Base-by-base conservation (phyloP, 345 rosid species). In the Mallotus nudiflorus region DNA sequence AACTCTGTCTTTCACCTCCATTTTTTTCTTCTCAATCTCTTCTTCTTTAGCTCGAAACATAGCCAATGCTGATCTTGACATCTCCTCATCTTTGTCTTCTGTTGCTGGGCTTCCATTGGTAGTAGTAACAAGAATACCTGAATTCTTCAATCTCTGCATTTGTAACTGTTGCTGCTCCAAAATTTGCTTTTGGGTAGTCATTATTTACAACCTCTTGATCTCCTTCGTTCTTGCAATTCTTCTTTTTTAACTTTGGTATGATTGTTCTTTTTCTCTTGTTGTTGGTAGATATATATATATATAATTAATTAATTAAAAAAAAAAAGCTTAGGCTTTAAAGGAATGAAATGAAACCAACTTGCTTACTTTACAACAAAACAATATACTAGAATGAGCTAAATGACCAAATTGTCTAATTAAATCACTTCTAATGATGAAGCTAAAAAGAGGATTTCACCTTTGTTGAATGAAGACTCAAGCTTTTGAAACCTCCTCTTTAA, bases 11-110 rank as follows among this genome's bases (percentile, higher is more conserved):
- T 77, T 85, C 6, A 95, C 85, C 85, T 90, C 93, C 79, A 78
- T 80, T 82, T 86, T 90, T 84, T 80, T 92, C 84, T 72, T 92
- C 82, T 90, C 93, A 66, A 95, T 95, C 92, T 90, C 97, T 69
- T 95, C 97, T 85, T 92, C 99, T 44, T 89, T 95, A 3, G 85
- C 86, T 57, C 84, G 79, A 80, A 90, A 90, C 84, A 84, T 59
- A 20, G 85, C 91, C 64, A 91, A 69, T 27, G 97, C 91, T 9
- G 95, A 88, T 33, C 82, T 90, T 0, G 93, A 79, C 78, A 88
- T 75, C 75, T 94, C 97, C 19, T 94, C 93, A 15, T 88, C 87
- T 37, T 44, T 83, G 24, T 91, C 97, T 29, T 86, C 95, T 59
- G 64, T 78, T 53, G 56, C 15, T 0, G 89, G 88, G 50, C 86